Evolutionary conservation across 2,329 filamentous ascomycete genomes (phyloP), one percentile per base, ranked within the genome.

Genomic region (Fusarium sp.): DNA sequence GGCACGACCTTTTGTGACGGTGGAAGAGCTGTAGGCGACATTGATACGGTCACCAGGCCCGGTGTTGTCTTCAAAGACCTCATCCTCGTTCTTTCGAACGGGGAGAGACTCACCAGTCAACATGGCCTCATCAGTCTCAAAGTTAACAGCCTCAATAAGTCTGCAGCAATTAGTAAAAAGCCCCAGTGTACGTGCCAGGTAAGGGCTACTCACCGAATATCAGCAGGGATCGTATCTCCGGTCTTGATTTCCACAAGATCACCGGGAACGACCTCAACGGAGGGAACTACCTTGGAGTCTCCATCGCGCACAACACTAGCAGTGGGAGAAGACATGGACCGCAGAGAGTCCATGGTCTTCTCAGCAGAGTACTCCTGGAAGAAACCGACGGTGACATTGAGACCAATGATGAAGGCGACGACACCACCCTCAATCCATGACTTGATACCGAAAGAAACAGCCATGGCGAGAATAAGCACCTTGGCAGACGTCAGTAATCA

Each of bases 101-200:
- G 90, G 89, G 3, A 90, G 82, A 24, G 90, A 90, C 79, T 91
- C 90, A 63, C 90, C 90, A 41, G 90, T 91, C 30, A 91, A 84
- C 53, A 91, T 84, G 7, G 89, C 89, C 78, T 91, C 89, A 70
- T 94, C 91, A 70, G 90, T 91, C 75, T 91, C 90, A 48, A 91
- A 86, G 79, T 93, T 92, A 82, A 92, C 87, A 35, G 85, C 86
- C 72, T 90, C 87, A 68, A 90, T 76, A 30, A 87, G 75, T 58
- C 65, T 72, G 83, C 87, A 7, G 86, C 22, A 86, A 76, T 88
- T 90, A 33, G 86, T 87, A 66, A 90, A 85, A 24, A 3, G 11
- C 0, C 22, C 26, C 50, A 59, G 18, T 30, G 0, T n/a, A n/a
- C 39, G 6, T 61, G 13, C 31, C 89, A 15, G 1, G 3, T 0